Conservation (phyloP, 148 eudicot species). For the Persicaria maculosa region DNA sequence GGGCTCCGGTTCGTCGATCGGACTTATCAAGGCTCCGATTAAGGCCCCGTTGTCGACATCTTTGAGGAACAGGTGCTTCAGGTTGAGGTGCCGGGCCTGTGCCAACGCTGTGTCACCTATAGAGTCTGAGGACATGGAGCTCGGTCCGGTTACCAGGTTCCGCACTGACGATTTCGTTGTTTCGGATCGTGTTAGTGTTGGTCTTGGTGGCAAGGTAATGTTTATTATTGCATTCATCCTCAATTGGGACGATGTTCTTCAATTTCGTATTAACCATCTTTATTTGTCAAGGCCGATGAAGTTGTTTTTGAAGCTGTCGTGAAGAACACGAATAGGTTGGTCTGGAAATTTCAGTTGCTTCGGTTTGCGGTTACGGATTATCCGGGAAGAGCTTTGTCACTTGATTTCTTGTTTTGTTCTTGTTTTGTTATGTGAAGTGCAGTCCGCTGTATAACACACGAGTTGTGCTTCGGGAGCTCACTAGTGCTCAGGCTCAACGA, state of each 20-base stretch:
- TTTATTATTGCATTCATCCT: not conserved
- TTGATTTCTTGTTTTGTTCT: not conserved
- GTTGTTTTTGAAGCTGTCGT: conserved; percentile 80
- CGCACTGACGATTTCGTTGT: conserved; percentile 64
- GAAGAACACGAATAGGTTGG: conserved; percentile 67
- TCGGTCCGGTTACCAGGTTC: conserved; percentile 71
- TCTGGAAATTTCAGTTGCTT: conserved; percentile 8
- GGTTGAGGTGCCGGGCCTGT: conserved; percentile 36
- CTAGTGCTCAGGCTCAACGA: conserved; percentile 81
- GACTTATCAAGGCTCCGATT: conserved; percentile 23
- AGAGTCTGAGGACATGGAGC: conserved; percentile 52
- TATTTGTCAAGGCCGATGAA: conserved; percentile 70
- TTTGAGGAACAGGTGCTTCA: conserved; percentile 20
- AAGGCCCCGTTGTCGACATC: conserved; percentile 8
- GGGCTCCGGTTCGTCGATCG: conserved; percentile 35
- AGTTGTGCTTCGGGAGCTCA: conserved; percentile 78
- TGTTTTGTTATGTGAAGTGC: conserved; percentile 18
- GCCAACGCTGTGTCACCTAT: conserved; percentile 21
- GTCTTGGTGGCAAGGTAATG: conserved; percentile 81
- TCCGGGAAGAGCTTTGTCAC: conserved; percentile 1
- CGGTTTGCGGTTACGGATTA: not conserved
- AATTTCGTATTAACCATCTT: not conserved
- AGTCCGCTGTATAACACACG: conserved; percentile 75
- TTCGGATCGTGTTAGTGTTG: conserved; percentile 71
- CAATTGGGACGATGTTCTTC: conserved; percentile 3